These are phyloP conservation scores for Aspergillus funiculosus DNA, from an alignment of 495 filamentous ascomycete genomes.

Conservation along the genomic window DNA sequence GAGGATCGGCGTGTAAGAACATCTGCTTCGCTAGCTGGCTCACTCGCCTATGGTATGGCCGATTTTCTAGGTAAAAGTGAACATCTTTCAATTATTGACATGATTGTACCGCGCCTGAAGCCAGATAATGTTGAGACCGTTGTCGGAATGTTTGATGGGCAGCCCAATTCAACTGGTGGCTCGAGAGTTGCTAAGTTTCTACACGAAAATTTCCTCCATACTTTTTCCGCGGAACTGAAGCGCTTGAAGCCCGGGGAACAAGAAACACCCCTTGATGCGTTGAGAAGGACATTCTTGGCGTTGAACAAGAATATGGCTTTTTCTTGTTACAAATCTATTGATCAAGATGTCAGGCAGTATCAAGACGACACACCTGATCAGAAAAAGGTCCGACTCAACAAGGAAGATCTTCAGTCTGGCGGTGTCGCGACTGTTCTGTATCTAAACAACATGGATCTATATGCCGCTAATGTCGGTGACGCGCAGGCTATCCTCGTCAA, in stretches of 20 bases:
- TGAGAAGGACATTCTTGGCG: conserved; percentile 78
- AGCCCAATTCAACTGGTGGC: conserved; percentile 73
- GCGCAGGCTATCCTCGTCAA: conserved; percentile 91
- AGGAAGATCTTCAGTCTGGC: conserved; percentile 83
- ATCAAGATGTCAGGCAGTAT: conserved; percentile 52
- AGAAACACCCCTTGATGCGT: conserved; percentile 75
- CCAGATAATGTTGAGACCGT: conserved; percentile 88
- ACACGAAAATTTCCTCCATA: conserved; percentile 85
- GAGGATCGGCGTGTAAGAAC: conserved; percentile 94
- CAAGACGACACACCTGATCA: conserved; percentile 66
- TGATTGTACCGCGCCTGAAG: conserved; percentile 89
- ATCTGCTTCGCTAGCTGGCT: conserved; percentile 84
- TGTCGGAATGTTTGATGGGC: conserved; percentile 91
- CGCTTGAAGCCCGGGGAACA: conserved; percentile 40
- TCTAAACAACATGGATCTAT: conserved; percentile 81
- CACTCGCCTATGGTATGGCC: conserved; percentile 92
- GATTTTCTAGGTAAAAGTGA: conserved; percentile 91
- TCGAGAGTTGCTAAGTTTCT: conserved; percentile 95
- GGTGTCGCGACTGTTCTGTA: conserved; percentile 90
- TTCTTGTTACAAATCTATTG: conserved; percentile 73
- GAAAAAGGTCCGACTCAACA: conserved; percentile 58
- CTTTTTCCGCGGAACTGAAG: conserved; percentile 77
- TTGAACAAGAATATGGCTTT: conserved; percentile 93
- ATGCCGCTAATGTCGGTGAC: conserved; percentile 92
- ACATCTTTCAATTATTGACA: conserved; percentile 94